A percentile compares a stretch with the other conserved stretches of the same genome.
Evolutionary conservation across 2,329 filamentous ascomycete species (phyloP).

Genomic region (Dendryphion nanum): DNA sequence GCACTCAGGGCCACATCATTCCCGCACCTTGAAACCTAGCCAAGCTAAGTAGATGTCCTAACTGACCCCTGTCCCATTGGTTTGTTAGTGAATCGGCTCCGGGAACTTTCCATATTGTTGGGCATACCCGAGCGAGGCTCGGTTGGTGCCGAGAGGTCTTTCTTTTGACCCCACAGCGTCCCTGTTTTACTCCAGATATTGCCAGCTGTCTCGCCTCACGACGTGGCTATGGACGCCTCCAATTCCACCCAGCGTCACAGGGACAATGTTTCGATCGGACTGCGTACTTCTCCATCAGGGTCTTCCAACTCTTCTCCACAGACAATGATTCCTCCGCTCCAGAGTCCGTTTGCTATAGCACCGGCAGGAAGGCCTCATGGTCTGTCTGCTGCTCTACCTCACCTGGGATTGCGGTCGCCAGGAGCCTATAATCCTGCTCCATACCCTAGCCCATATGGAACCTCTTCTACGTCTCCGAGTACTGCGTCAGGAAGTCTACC

Average conservation of each 20-base stretch:
- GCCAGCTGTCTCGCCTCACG: constrained; percentile 2
- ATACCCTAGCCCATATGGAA: constrained; percentile 25
- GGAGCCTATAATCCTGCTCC: constrained; percentile 27
- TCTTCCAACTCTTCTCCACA: constrained; percentile 34
- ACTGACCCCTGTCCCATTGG: constrained; percentile 23
- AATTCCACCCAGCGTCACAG: constrained; percentile 14
- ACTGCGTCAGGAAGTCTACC: constrained; percentile 31
- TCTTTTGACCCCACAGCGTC: constrained; percentile 26
- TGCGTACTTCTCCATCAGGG: constrained; percentile 32
- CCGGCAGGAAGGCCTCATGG: constrained; percentile 22
- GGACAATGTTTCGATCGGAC: constrained; percentile 10
- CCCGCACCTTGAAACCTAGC: constrained; percentile 12
- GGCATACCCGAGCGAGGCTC: constrained; percentile 26
- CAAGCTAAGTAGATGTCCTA: constrained; percentile 26
- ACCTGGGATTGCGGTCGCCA: constrained; percentile 30
- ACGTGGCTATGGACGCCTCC: constrained; percentile 16
- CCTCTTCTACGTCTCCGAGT: constrained; percentile 35
- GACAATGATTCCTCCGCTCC: constrained; percentile 30
- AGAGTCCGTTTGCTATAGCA: constrained; percentile 30
- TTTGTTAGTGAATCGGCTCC: constrained; percentile 13
- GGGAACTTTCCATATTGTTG: constrained; percentile 24
- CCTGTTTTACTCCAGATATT: constrained; percentile 14
- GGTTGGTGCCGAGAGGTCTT: constrained; percentile 33
- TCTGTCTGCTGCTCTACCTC: constrained; percentile 26
- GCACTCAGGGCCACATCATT: constrained; percentile 9